Evolutionary conservation across 371 early-diverging fungal species (phyloP), one percentile per base, ranked within the genome.

Genomic region (Funneliformis caledonium): DNA sequence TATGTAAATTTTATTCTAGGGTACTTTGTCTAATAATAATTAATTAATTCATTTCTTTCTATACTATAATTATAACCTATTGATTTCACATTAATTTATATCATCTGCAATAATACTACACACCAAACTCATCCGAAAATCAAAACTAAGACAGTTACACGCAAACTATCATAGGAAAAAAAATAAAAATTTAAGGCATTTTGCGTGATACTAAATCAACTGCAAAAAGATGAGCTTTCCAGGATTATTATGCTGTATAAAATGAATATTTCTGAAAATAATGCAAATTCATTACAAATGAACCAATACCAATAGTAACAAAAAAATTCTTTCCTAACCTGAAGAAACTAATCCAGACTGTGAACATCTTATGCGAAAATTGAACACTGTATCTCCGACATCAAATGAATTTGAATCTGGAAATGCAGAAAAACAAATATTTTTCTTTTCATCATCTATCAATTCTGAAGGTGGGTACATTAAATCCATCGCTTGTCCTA

Each of bases 321-420:
- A 26, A 26, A 26, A 26, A 26, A 33, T 37, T 56, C n/a, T 45
- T 43, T 43, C 80, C 76, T 87, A 88, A 88, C 93, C 91, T 77
- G 91, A 89, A 37, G 87, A 88, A 68, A 89, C 90, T 67, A 89
- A 86, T 72, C 89, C 88, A 31, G 90, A 87, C 31, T 88, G 88
- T 1, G 89, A 83, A 31, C 92, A 90, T 76, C 96, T 90, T 62
- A 97, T 91, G 67, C 97, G 92, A 83, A 97, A 96, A 68, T 93
- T 92, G 86, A 94, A 97, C 14, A 93, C 91, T 76, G 93, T 94
- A 87, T 98, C 97, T 73, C 97, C 97, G n/a, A 93, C 88, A 85
- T 95, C 96, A 80, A 94, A 91, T 19, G 93, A 92, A 79, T 97
- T 96, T 22, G 97, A 96, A 89, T 98, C 98, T 1, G 98, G 98